Percentiles rank a stretch among this genome's conserved stretches.
Evolutionary conservation across 371 early-diverging fungal species (phyloP).

Genomic region (Thermomucor indicae-seudaticae): DNA sequence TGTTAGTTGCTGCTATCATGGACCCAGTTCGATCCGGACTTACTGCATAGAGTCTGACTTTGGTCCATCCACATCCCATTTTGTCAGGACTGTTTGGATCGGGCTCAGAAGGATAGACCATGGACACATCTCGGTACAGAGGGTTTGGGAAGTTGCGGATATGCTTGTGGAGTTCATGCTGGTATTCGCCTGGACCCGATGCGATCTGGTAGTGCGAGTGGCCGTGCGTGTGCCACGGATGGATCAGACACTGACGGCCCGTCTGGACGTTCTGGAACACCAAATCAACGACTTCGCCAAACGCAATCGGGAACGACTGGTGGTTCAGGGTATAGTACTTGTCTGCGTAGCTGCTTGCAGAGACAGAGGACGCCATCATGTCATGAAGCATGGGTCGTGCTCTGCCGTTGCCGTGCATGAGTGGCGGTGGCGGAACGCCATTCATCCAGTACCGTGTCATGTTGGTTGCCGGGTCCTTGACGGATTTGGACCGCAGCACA

Average conservation of each 20-base stretch:
- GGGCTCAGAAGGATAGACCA: constrained; percentile 30
- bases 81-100: constrained; percentile 1
- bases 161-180: constrained; percentile 16
- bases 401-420: neutral
- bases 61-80: constrained; percentile 36
- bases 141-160: constrained; percentile 27
- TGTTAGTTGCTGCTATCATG: neutral
- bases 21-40: constrained; percentile 5
- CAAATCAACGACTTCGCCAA: constrained; percentile 30
- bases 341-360: too few relatives aligned
- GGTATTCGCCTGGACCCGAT: constrained; percentile 30
- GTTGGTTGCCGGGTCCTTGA: constrained; percentile 10
- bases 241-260: constrained; percentile 22
- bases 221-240: constrained; percentile 48
- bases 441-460: constrained; percentile 31
- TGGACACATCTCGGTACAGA: constrained; percentile 23
- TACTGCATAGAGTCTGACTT: constrained; percentile 33
- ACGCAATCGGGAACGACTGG: constrained; percentile 19
- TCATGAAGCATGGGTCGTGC: neutral
- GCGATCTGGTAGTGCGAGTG: constrained; percentile 40
- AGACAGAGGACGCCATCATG: too few relatives aligned
- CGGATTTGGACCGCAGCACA: constrained; percentile 11
- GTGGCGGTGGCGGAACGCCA: constrained; percentile 11
- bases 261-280: constrained; percentile 25
- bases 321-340: constrained; percentile 12